These are phyloP conservation scores for Epichloe aotearoae DNA, from an alignment of 2,329 filamentous ascomycete species.

Conservation along the genomic window DNA sequence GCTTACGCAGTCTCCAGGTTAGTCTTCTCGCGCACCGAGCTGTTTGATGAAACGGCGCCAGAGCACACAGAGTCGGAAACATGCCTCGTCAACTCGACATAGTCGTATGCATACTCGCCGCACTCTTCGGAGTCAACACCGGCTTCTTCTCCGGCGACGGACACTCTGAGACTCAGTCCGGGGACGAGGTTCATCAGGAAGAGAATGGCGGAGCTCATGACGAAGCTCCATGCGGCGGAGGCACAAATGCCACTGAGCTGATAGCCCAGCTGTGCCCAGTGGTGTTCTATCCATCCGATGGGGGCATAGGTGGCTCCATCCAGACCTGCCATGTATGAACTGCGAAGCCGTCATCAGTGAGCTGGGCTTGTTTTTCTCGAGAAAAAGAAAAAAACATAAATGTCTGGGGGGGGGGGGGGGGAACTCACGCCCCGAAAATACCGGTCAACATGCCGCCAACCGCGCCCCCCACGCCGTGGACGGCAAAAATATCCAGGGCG, in stretches of 20 bases:
- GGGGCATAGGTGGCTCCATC: slow-evolving; percentile 48
- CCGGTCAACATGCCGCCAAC: slow-evolving; percentile 68
- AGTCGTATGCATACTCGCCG: slow-evolving; percentile 74
- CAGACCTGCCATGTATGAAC: slow-evolving; percentile 58
- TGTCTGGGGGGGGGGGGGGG: neutral
- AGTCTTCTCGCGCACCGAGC: slow-evolving; percentile 18
- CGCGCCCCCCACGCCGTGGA: slow-evolving; percentile 81
- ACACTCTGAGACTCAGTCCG: slow-evolving; percentile 54
- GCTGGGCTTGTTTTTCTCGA: slow-evolving; percentile 7
- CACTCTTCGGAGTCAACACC: slow-evolving; percentile 64
- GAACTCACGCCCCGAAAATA: slow-evolving; percentile 54
- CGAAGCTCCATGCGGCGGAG: slow-evolving; percentile 52
- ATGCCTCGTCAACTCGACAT: slow-evolving; percentile 58
- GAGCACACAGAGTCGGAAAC: slow-evolving; percentile 30
- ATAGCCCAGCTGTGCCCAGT: slow-evolving; percentile 59
- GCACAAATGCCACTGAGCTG: slow-evolving; percentile 57
- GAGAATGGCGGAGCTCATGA: slow-evolving; percentile 54
- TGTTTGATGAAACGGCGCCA: slow-evolving; percentile 11
- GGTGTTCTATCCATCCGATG: slow-evolving; percentile 58
- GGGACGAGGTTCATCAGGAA: slow-evolving; percentile 60
- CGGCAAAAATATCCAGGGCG: slow-evolving; percentile 80
- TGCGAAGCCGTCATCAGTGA: slow-evolving; percentile 12
- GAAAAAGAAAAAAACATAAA: neutral
- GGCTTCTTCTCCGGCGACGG: slow-evolving; percentile 53
- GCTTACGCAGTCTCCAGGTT: neutral